These are phyloP conservation scores for Chalciporus piperatoides DNA, from an alignment of 1,284 basidiomycete species.

Conservation along the genomic window DNA sequence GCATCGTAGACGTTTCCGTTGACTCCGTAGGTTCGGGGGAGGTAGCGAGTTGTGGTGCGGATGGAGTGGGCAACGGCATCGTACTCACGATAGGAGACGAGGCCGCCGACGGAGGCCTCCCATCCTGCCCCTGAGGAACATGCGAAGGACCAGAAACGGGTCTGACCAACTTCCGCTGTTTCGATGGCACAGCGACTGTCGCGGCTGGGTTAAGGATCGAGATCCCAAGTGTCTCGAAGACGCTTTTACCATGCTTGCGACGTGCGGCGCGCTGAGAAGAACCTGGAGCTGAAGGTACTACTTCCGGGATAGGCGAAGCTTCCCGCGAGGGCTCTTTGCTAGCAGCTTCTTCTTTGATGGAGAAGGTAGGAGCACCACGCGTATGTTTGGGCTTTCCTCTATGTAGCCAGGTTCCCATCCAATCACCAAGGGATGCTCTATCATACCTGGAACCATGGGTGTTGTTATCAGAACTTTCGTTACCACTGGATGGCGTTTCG, in stretches of 20 bases:
- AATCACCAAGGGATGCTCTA: conserved; percentile 50
- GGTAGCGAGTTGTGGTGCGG: conserved; percentile 44
- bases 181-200: conserved; percentile 18
- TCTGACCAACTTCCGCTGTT: conserved; percentile 31
- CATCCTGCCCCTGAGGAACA: conserved; percentile 11
- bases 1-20: conserved; percentile 31
- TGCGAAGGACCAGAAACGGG: conserved; percentile 1
- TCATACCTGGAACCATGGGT: conserved; percentile 22
- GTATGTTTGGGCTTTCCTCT: conserved; percentile 36
- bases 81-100: conserved; percentile 43
- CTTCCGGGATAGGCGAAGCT: conserved; percentile 21
- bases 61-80: conserved; percentile 35
- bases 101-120: conserved; percentile 27
- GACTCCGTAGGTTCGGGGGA: conserved; percentile 23
- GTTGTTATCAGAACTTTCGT: conserved; percentile 8
- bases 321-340: conserved; percentile 24
- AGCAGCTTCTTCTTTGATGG: conserved; percentile 20
- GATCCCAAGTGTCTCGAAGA: conserved; percentile 68
- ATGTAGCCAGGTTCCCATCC: conserved; percentile 67
- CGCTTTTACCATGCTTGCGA: conserved; percentile 52
- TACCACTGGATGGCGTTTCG: conserved; percentile 5
- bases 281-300: background rate
- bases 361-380: conserved; percentile 18
- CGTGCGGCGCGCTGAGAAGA: conserved; percentile 26
- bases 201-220: conserved; percentile 55